Conservation (phyloP, 2,329 filamentous ascomycete genomes). For the Fusarium sp. region DNA sequence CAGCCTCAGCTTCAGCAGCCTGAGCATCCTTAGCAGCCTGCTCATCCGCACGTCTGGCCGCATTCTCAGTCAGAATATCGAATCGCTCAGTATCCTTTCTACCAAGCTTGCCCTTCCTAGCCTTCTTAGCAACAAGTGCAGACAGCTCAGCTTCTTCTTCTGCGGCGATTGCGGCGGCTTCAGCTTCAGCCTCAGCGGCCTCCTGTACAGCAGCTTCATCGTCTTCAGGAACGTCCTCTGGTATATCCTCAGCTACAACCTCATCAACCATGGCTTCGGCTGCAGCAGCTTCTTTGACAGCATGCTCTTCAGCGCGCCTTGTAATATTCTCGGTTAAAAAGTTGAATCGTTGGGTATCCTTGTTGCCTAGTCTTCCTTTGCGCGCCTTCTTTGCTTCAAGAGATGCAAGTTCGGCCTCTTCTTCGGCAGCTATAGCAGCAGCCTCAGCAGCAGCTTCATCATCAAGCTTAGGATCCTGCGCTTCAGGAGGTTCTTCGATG, state of each 20-base stretch:
- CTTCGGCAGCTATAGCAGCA: slow-evolving; percentile 37
- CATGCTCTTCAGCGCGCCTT: slow-evolving; percentile 52
- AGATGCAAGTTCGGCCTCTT: slow-evolving; percentile 55
- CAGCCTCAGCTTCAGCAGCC: slow-evolving; percentile 3
- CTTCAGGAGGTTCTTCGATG: slow-evolving; percentile 14
- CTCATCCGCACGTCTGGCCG: slow-evolving; percentile 29
- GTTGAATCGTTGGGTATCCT: slow-evolving; percentile 59
- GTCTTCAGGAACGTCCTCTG: slow-evolving; percentile 43
- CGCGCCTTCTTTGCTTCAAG: slow-evolving; percentile 63
- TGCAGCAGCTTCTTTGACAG: slow-evolving; percentile 52
- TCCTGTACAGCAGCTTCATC: slow-evolving; percentile 35
- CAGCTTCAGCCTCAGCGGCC: slow-evolving; percentile 32
- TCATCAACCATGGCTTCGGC: slow-evolving; percentile 29
- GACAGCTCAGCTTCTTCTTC: slow-evolving; percentile 39
- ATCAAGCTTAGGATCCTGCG: slow-evolving; percentile 3
- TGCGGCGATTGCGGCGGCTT: slow-evolving; percentile 23
- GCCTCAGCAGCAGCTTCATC: slow-evolving; percentile 25
- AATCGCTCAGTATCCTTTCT: slow-evolving; percentile 44
- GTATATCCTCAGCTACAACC: slow-evolving; percentile 9
- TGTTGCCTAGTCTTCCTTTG: slow-evolving; percentile 60
- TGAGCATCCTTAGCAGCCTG: slow-evolving; percentile 28
- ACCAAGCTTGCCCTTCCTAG: slow-evolving; percentile 41
- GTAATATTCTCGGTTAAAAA: slow-evolving; percentile 52
- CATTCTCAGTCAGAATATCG: slow-evolving; percentile 32
- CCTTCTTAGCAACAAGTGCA: slow-evolving; percentile 29